Evolutionary conservation across 2,329 filamentous ascomycete species (phyloP), one percentile per base, ranked within the genome.

Genomic region (Nothomitra cinnamomea): DNA sequence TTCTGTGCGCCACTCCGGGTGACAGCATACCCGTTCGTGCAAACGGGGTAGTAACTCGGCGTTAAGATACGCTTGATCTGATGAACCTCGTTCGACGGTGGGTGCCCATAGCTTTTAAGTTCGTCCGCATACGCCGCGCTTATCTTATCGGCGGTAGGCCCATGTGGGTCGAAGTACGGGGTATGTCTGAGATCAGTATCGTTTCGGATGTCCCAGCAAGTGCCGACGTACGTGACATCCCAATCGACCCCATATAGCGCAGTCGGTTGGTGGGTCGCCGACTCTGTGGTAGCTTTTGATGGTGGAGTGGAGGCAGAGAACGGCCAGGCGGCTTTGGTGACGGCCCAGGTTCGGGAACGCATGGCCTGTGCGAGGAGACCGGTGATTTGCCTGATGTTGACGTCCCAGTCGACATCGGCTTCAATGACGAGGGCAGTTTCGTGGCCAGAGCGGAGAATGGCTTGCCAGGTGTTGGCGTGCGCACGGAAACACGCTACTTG

Each of bases 341-440:
- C 10, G 28, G 28, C 28, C 28, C 28, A 32, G 28, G 28, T 32
- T 4, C 28, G 28, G 5, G 28, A 32, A 10, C 28, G 28, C 28
- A 32, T 32, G 28, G 28, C 28, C 10, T 32, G 4, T 4, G 28
- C 28, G 28, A 32, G 28, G 28, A 32, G 42, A 7, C 10, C 8
- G 3, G 42, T 21, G 42, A 45, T 45, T 8, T 21, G 19, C 8
- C n/a, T 7, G 48, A 51, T 51, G 48, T 24, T 25, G 12, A 51
- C 10, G 28, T 51, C 48, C 48, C 48, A 51, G 28, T 51, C 48
- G 10, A 51, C 3, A 17, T 51, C 48, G 48, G 40, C 48, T 35
- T 51, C 48, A 12, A 51, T 7, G 28, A 51, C 24, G 17, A 51
- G 28, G 8, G 48, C 48, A 7, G 48, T 51, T 4, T 51, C 42